Percentiles rank a stretch among this genome's conserved stretches.
Conservation (phyloP, 2,329 filamentous ascomycete genomes). For the Orbilia ellipsospora region DNA sequence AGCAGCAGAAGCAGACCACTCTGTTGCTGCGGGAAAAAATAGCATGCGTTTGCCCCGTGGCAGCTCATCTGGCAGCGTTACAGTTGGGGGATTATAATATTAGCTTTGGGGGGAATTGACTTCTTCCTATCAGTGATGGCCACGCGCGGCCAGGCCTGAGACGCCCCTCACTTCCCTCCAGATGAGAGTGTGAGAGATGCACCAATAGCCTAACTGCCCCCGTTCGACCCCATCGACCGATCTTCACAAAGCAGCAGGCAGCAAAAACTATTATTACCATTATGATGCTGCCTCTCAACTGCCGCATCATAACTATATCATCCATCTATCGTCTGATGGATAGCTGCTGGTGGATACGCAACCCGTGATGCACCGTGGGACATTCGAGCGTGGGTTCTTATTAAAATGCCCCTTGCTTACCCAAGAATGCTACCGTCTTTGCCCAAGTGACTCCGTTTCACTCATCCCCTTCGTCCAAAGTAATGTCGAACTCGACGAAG, state of each 20-base stretch:
- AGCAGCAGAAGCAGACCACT: slow-evolving; percentile 18
- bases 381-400: slow-evolving; percentile 5
- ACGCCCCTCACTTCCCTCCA: slow-evolving; percentile 48
- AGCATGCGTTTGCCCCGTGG: neutral
- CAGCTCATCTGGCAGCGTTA: too few relatives aligned
- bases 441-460: slow-evolving; percentile 25
- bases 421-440: slow-evolving; percentile 37
- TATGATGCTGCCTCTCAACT: slow-evolving; percentile 45
- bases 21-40: slow-evolving; percentile 13
- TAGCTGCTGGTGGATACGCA: too few relatives aligned
- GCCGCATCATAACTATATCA: slow-evolving; percentile 24
- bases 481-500: slow-evolving; percentile 5
- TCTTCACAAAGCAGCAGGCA: neutral
- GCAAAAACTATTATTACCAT: neutral
- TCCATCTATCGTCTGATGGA: too few relatives aligned
- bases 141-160: slow-evolving; percentile 35
- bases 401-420: slow-evolving; percentile 55
- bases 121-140: slow-evolving; percentile 38
- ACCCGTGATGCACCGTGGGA: neutral
- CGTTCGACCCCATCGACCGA: neutral
- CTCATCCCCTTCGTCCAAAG: slow-evolving; percentile 23
- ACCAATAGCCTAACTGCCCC: neutral
- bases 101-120: neutral
- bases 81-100: too few relatives aligned
- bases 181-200: slow-evolving; percentile 13